A percentile compares a stretch with the other conserved stretches of the same genome.
These are phyloP conservation scores for Phaeotremella skinneri DNA, from an alignment of 768 basidiomycete genomes.

Conservation along the genomic window DNA sequence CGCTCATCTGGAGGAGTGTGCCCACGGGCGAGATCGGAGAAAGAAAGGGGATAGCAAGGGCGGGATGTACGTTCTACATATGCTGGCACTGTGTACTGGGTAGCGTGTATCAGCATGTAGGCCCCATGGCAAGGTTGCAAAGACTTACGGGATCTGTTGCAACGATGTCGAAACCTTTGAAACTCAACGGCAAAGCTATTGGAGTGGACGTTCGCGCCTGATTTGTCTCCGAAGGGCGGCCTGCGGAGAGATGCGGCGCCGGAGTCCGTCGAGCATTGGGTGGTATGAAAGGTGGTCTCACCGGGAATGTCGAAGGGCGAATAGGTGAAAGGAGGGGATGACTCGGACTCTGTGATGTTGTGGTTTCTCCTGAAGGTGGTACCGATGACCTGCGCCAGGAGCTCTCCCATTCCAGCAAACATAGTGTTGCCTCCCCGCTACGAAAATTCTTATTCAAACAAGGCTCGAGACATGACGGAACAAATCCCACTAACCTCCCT, in stretches of 20 bases:
- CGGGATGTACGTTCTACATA: slow-evolving; percentile 61
- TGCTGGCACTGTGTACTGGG: slow-evolving; percentile 63
- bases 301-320: not conserved
- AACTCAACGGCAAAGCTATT: slow-evolving; percentile 9
- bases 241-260: too few species aligned
- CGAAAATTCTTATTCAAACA: slow-evolving; percentile 7
- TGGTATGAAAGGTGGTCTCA: slow-evolving; percentile 51
- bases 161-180: slow-evolving; percentile 26
- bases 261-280: slow-evolving; percentile 27
- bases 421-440: slow-evolving; percentile 66
- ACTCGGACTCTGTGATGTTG: slow-evolving; percentile 12
- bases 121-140: not conserved
- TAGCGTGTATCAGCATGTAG: slow-evolving; percentile 8
- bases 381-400: slow-evolving; percentile 40
- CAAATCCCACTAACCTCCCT: slow-evolving; percentile 43
- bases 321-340: slow-evolving; percentile 3
- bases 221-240: not conserved
- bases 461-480: not conserved
- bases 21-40: slow-evolving; percentile 64
- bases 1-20: slow-evolving; percentile 53
- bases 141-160: slow-evolving; percentile 59
- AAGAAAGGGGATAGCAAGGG: slow-evolving; percentile 62
- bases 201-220: slow-evolving; percentile 13
- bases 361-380: not conserved
- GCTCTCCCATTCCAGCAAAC: slow-evolving; percentile 64